Percentiles rank a stretch among this genome's conserved stretches.
Evolutionary conservation across 2,329 filamentous ascomycete genomes (phyloP).

Genomic region (Pseudogymnoascus sp.): DNA sequence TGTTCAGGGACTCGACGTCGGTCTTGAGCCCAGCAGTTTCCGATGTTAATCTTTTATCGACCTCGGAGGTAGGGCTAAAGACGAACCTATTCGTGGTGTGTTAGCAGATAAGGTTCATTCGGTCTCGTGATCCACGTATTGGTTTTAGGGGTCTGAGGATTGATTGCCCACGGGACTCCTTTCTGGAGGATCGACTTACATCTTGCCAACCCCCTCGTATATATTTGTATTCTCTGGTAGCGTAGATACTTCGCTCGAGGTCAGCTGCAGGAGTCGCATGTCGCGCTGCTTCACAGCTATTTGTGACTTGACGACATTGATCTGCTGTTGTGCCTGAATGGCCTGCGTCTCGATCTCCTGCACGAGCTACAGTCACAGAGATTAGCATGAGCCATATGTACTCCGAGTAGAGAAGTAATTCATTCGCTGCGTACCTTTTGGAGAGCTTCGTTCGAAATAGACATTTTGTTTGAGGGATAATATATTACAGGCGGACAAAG

Average conservation of each 20-base stretch:
- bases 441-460: constrained; percentile 86
- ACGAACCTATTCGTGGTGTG: constrained; percentile 63
- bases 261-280: constrained; percentile 80
- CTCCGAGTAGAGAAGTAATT: constrained; percentile 3
- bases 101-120: background rate
- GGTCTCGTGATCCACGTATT: constrained; percentile 1
- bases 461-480: constrained; percentile 47
- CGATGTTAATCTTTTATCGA: constrained; percentile 66
- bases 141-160: background rate
- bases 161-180: constrained; percentile 2
- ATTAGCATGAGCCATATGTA: constrained; percentile 13
- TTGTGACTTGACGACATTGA: constrained; percentile 75
- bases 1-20: constrained; percentile 73
- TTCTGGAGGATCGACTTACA: constrained; percentile 49
- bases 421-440: constrained; percentile 60
- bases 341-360: constrained; percentile 93
- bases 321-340: constrained; percentile 82
- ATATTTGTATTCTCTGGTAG: constrained; percentile 69
- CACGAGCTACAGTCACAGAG: constrained; percentile 54
- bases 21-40: constrained; percentile 69
- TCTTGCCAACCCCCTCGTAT: constrained; percentile 95
- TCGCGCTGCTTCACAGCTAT: constrained; percentile 81
- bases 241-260: constrained; percentile 70
- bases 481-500: background rate
- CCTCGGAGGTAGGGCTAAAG: constrained; percentile 59